A percentile compares a stretch with the other conserved stretches of the same genome.
These are phyloP conservation scores for Ustilago loliicola DNA, from an alignment of 1,284 basidiomycete genomes.

Conservation along the genomic window DNA sequence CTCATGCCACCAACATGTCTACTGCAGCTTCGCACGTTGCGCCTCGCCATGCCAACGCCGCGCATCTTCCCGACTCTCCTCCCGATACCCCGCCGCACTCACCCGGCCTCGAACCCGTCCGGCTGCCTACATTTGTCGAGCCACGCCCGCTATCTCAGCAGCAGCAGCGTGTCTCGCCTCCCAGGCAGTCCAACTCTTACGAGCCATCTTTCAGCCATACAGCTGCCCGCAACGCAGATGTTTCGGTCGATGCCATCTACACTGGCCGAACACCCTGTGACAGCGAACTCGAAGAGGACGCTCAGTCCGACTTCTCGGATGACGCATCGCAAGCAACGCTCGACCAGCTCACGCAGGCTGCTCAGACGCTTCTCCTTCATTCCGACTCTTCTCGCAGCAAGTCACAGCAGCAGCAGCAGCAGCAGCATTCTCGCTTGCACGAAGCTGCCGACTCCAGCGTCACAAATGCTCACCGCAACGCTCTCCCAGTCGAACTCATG, in stretches of 20 bases:
- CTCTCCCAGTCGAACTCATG: constrained; percentile 38
- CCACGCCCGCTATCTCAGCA: constrained; percentile 11
- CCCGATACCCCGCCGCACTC: constrained; percentile 58
- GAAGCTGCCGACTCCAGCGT: constrained; percentile 18
- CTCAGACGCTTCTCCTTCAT: constrained; percentile 37
- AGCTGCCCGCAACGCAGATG: neutral
- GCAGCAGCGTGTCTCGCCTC: constrained; percentile 18
- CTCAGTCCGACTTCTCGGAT: constrained; percentile 29
- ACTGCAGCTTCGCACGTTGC: neutral
- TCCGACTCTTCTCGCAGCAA: constrained; percentile 22
- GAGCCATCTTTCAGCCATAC: neutral
- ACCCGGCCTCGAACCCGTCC: constrained; percentile 34
- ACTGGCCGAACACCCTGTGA: constrained; percentile 43
- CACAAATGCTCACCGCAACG: constrained; percentile 18
- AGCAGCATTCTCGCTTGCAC: neutral
- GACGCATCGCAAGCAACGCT: constrained; percentile 41
- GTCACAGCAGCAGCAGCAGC: constrained; percentile 16
- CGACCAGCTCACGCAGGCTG: constrained; percentile 36
- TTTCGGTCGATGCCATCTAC: constrained; percentile 33
- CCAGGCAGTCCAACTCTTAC: neutral
- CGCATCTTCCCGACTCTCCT: constrained; percentile 52
- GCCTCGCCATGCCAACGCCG: constrained; percentile 16
- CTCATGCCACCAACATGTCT: constrained; percentile 19
- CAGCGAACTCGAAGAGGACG: constrained; percentile 37
- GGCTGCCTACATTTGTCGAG: constrained; percentile 18